Percentiles rank a stretch among this genome's conserved stretches.
phyloP scores from a whole-genome alignment of 495 filamentous ascomycete species.

The Lichenothelia convexa region DNA sequence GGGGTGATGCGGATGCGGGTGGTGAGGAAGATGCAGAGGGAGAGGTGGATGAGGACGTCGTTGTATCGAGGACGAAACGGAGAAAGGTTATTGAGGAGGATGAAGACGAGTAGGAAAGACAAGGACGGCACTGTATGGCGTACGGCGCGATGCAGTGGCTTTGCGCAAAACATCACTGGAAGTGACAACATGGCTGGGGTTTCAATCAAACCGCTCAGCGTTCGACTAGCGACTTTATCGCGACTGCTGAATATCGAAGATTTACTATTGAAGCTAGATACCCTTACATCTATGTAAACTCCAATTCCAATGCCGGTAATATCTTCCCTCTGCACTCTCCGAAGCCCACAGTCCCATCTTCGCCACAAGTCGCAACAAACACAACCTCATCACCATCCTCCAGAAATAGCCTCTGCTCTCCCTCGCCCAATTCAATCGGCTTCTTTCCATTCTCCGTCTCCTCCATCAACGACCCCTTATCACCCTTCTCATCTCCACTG shows the following conservation, averaged over 20 bases:
- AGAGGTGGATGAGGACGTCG: slow-evolving; percentile 14
- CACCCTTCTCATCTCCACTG: slow-evolving; percentile 42
- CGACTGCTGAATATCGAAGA: too few relatives aligned
- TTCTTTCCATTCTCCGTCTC: slow-evolving; percentile 54
- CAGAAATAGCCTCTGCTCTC: slow-evolving; percentile 56
- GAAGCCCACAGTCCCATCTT: slow-evolving; percentile 25
- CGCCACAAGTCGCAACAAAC: slow-evolving; percentile 47
- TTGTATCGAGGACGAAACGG: slow-evolving; percentile 11
- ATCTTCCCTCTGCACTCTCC: slow-evolving; percentile 23
- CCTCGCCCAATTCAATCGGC: slow-evolving; percentile 45
- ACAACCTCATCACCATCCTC: slow-evolving; percentile 70
- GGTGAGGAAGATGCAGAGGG: slow-evolving; percentile 12
- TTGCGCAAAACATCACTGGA: too few relatives aligned
- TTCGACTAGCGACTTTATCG: too few relatives aligned
- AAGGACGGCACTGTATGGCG: too few relatives aligned
- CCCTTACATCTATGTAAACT: too few relatives aligned
- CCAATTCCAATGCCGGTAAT: slow-evolving; percentile 15
- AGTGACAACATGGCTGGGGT: too few relatives aligned
- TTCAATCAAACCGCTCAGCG: too few relatives aligned
- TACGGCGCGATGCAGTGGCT: too few relatives aligned
- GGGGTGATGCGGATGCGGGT: slow-evolving; percentile 10
- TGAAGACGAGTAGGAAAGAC: slow-evolving; percentile 22
- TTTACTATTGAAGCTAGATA: not conserved
- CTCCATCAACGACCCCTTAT: slow-evolving; percentile 65
- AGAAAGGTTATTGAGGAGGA: slow-evolving; percentile 21